Evolutionary conservation across 192 early-diverging fungal species (phyloP).

Genomic region (Rhizoclosmatium sp.): DNA sequence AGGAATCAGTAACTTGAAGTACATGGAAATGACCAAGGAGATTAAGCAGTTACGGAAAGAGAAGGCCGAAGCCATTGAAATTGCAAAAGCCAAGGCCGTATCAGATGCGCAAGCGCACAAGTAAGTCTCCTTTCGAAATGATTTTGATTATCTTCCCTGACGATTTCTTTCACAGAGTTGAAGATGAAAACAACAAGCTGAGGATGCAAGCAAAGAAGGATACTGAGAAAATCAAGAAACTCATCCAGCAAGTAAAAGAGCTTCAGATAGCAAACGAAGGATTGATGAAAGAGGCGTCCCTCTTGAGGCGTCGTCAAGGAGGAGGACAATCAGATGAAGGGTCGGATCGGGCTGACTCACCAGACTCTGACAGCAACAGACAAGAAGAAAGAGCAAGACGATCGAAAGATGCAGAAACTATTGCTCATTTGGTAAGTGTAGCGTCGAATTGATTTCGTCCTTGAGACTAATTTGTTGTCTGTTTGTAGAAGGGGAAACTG

Average conservation of each 20-base stretch:
- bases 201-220: conserved; percentile 41
- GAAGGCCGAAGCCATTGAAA: conserved; percentile 26
- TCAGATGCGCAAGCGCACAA: conserved; percentile 21
- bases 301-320: conserved; percentile 21
- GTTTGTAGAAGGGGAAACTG: conserved; percentile 14
- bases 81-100: conserved; percentile 19
- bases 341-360: neutral
- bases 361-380: conserved; percentile 3
- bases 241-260: conserved; percentile 19
- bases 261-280: conserved; percentile 39
- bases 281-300: conserved; percentile 31
- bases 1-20: conserved; percentile 38
- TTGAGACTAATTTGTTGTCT: neutral
- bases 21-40: conserved; percentile 48
- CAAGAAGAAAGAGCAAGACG: neutral
- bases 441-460: too few species aligned
- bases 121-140: conserved; percentile 12
- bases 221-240: conserved; percentile 31
- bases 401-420: conserved; percentile 5
- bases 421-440: conserved; percentile 17
- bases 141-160: neutral
- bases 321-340: conserved; percentile 3
- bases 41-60: conserved; percentile 50
- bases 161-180: conserved; percentile 30
- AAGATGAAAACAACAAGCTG: conserved; percentile 51